phyloP scores from a whole-genome alignment of 768 basidiomycete species.

The Russula ochroleuca region DNA sequence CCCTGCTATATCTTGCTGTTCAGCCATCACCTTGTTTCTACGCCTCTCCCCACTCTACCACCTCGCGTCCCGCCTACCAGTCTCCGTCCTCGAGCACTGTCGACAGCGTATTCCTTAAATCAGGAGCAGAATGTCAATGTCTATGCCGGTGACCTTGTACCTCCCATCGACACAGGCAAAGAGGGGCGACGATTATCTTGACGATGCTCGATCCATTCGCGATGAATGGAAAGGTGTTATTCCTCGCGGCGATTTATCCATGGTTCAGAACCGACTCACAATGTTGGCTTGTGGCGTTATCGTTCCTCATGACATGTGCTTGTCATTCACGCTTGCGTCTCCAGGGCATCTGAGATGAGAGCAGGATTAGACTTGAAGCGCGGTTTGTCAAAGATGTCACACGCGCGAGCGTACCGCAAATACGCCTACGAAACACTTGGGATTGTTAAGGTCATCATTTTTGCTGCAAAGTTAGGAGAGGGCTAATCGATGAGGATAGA shows the following conservation, averaged over 20 bases:
- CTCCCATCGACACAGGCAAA: slow-evolving; percentile 9
- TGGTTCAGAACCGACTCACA: slow-evolving; percentile 11
- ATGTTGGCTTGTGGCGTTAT: slow-evolving; percentile 1
- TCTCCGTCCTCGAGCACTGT: not conserved
- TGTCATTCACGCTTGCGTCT: not conserved
- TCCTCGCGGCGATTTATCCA: slow-evolving; percentile 5
- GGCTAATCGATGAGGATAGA: not conserved
- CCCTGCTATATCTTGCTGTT: not conserved
- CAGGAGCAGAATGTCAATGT: not conserved
- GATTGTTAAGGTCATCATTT: slow-evolving; percentile 10
- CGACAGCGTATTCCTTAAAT: not conserved
- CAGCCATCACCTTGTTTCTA: not conserved
- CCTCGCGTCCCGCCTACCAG: not conserved
- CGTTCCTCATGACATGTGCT: not conserved
- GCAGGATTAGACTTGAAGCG: slow-evolving; percentile 7
- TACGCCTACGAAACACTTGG: slow-evolving; percentile 9
- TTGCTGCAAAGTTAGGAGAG: not conserved
- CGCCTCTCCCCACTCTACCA: not conserved
- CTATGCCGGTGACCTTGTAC: slow-evolving; percentile 2
- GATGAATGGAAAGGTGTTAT: slow-evolving; percentile 14
- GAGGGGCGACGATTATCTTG: slow-evolving; percentile 19
- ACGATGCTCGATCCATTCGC: slow-evolving; percentile 15
- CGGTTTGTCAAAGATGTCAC: slow-evolving; percentile 10
- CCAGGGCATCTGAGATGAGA: slow-evolving; percentile 20
- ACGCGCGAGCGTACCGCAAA: slow-evolving; percentile 11